A percentile compares a stretch with the other conserved stretches of the same genome.
phyloP scores from a whole-genome alignment of 2,329 filamentous ascomycete genomes.

The Monilinia vaccinii-corymbosi region DNA sequence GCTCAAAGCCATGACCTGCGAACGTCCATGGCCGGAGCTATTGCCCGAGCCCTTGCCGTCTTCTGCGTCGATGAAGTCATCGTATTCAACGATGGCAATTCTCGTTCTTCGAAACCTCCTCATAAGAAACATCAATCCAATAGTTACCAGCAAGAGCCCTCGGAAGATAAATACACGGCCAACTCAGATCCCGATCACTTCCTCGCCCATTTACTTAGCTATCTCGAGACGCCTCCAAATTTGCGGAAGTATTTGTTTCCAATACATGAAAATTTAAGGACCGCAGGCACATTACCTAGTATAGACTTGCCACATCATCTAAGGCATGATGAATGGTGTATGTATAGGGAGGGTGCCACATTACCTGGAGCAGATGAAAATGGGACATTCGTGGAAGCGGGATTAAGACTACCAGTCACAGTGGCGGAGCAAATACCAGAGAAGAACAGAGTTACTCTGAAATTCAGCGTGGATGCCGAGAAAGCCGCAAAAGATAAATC shows the following conservation, averaged over 20 bases:
- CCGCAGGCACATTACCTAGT: slow-evolving; percentile 64
- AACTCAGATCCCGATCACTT: slow-evolving; percentile 71
- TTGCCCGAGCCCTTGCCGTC: slow-evolving; percentile 72
- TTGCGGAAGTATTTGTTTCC: slow-evolving; percentile 69
- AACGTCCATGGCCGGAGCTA: slow-evolving; percentile 61
- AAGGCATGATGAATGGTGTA: slow-evolving; percentile 65
- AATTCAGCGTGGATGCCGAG: slow-evolving; percentile 42
- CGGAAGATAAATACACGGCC: slow-evolving; percentile 47
- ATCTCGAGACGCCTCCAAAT: slow-evolving; percentile 77
- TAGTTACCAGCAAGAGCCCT: slow-evolving; percentile 35
- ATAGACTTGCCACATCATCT: slow-evolving; percentile 83
- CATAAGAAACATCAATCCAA: slow-evolving; percentile 18
- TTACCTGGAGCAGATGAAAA: slow-evolving; percentile 36
- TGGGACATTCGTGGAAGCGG: slow-evolving; percentile 49
- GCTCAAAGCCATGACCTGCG: slow-evolving; percentile 51
- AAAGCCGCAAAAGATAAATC: slow-evolving; percentile 28
- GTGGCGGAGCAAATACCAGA: slow-evolving; percentile 46
- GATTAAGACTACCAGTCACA: slow-evolving; percentile 43
- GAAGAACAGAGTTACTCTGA: slow-evolving; percentile 65
- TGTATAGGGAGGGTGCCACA: slow-evolving; percentile 71
- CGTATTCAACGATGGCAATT: slow-evolving; percentile 65
- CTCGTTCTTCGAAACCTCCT: slow-evolving; percentile 21
- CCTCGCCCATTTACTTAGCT: slow-evolving; percentile 67
- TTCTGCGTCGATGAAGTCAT: slow-evolving; percentile 81
- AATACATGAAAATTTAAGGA: slow-evolving; percentile 66